Evolutionary conservation across 2,329 filamentous ascomycete genomes (phyloP), one percentile per base, ranked within the genome.

Genomic region (Monascus ruber): DNA sequence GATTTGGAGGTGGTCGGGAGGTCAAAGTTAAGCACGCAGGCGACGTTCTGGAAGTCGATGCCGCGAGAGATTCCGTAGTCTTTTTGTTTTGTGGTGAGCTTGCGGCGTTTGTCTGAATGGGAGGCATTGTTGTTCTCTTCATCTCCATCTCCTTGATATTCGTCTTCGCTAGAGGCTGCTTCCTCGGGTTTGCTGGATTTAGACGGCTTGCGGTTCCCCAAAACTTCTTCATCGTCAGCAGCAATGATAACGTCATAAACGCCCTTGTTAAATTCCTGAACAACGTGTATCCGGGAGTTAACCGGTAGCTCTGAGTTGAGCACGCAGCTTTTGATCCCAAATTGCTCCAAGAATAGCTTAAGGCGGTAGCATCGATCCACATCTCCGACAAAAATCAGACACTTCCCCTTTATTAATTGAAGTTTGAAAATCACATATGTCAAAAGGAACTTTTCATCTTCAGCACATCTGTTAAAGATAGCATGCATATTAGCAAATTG

Each of bases 181-280:
- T 56, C 36, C 34, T 41, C 10, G 31, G 31, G 10, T 33, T 11
- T 31, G 24, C 32, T 39, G 2, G 49, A 38, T 42, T 59, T 62
- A 24, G 51, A 52, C 34, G 53, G 45, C 42, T 63, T 64, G 5
- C 49, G 42, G 3, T 52, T 73, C 8, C 83, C 86, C 7, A 94
- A 62, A 7, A 93, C 76, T 56, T 94, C 87, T 47, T 84, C 82
- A 58, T 94, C 88, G 52, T 98, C 91, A 1, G 86, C 88, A 1
- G 91, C 91, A 52, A 98, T 94, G 49, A 98, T 88, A 45, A 96
- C 95, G 53, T 98, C 89, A 71, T 98, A 98, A 5, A 96, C 80
- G 38, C 85, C 85, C 63, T 85, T 84, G 68, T 96, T 98, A 66
- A 98, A 98, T 60, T 96, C 87, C 53, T 96, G 84, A 2, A 98